A percentile compares a stretch with the other conserved stretches of the same genome.
Conservation (phyloP, 768 basidiomycete genomes). For the Leccinellum luteum region DNA sequence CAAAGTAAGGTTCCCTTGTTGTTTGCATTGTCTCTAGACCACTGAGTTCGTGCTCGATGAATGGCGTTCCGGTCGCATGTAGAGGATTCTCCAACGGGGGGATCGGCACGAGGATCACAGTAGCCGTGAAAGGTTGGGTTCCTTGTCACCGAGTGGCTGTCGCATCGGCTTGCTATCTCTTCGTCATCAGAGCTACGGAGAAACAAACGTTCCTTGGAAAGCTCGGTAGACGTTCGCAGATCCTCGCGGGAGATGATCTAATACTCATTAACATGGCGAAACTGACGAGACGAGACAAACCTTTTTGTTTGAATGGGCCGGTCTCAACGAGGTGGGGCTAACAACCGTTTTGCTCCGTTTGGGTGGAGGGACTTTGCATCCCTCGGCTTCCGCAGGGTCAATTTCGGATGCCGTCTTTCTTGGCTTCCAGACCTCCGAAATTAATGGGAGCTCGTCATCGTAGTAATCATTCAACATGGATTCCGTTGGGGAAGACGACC, state of each 20-base stretch:
- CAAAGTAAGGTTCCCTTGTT: neutral
- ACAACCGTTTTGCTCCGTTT: slow-evolving; percentile 19
- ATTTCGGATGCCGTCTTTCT: slow-evolving; percentile 31
- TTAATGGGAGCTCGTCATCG: slow-evolving; percentile 32
- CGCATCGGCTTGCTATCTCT: slow-evolving; percentile 1
- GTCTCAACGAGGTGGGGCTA: neutral
- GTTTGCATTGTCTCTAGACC: slow-evolving; percentile 9
- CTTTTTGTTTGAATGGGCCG: slow-evolving; percentile 6
- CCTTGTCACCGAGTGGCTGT: neutral
- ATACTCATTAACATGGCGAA: slow-evolving; percentile 10
- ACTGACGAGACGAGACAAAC: slow-evolving; percentile 7
- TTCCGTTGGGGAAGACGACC: slow-evolving; percentile 13
- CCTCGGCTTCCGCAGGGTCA: slow-evolving; percentile 37
- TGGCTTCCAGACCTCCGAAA: slow-evolving; percentile 34
- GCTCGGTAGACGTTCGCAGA: neutral
- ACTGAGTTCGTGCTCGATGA: slow-evolving; percentile 6
- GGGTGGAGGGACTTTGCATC: slow-evolving; percentile 3
- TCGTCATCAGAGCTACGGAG: slow-evolving; percentile 13
- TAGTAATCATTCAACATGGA: slow-evolving; percentile 30
- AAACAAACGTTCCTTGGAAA: slow-evolving; percentile 18
- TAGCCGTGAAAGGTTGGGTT: slow-evolving; percentile 14
- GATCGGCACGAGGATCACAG: slow-evolving; percentile 28
- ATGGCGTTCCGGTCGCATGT: neutral
- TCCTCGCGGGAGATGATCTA: slow-evolving; percentile 3
- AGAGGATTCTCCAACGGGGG: neutral